Base-by-base conservation (phyloP, 768 basidiomycete genomes). In the Tulasnella sp. region DNA sequence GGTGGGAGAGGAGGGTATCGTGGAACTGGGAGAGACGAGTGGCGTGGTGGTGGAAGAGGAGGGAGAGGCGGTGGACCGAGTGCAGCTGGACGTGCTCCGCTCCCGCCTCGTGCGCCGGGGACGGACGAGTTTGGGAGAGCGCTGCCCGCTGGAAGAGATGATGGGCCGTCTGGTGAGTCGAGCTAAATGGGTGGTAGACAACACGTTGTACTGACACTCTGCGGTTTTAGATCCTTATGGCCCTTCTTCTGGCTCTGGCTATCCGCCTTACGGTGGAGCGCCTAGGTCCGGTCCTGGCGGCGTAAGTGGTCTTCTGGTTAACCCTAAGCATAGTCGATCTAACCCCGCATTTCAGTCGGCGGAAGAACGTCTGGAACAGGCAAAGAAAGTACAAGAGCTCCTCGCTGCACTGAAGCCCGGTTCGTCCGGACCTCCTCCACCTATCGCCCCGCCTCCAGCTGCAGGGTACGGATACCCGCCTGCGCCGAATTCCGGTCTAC, bases 291-390 rank as follows among this genome's bases (percentile, higher is more conserved):
- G 29, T 59, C 62, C 64, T 62, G 14, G 32, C n/a, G 42, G 67
- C 22, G 67, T 41, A 36, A 63, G 66, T 47, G 42, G 41, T 4
- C 22, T 14, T 42, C 47, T 35, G 32, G 64, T 70, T 64, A n/a
- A 5, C 29, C 35, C 29, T 29, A 40, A n/a, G n/a, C n/a, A n/a
- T n/a, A n/a, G n/a, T n/a, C n/a, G n/a, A n/a, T n/a, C n/a, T n/a
- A 32, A 26, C 9, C 9, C 32, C 37, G 17, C 26, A 12, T 12
- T 35, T 36, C 62, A 72, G 22, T 36, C 26, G 9, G 59, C 82
- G 12, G 91, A 94, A 72, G 92, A 94, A 66, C 89, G 93, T 14
- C 82, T 95, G 22, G 94, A 95, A 77, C 91, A 94, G 83, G 92
- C 93, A 8, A 86, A 89, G 71, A 90, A 86, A 79, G 92, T 95